phyloP scores from a whole-genome alignment of 2,329 filamentous ascomycete genomes.

The Sclerotiophoma versabilis region DNA sequence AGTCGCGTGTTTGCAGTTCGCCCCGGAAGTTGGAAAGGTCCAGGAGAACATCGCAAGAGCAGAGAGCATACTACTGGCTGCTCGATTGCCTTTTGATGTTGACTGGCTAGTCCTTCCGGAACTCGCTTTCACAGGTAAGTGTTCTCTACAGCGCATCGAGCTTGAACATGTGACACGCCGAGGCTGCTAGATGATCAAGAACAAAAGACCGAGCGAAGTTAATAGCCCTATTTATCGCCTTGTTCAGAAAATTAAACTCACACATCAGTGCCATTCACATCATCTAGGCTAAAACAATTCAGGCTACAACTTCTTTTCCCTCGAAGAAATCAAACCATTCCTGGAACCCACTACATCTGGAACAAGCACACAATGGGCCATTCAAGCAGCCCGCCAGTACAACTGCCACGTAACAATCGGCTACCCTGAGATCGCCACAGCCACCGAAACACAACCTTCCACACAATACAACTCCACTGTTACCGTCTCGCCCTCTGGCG shows the following conservation, averaged over 20 bases:
- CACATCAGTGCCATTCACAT: too few species aligned
- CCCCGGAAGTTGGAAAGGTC: slow-evolving; percentile 72
- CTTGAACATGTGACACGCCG: slow-evolving; percentile 1
- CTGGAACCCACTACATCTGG: slow-evolving; percentile 72
- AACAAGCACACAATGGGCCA: slow-evolving; percentile 74
- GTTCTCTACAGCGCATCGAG: neutral
- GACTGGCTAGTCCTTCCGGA: slow-evolving; percentile 79
- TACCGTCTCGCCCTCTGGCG: slow-evolving; percentile 62
- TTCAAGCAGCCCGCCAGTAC: slow-evolving; percentile 69
- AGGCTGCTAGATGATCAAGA: neutral
- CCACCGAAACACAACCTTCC: slow-evolving; percentile 24
- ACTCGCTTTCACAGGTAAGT: slow-evolving; percentile 73
- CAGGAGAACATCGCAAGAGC: slow-evolving; percentile 74
- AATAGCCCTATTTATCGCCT: too few species aligned
- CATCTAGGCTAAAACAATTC: slow-evolving; percentile 20
- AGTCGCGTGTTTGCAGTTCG: slow-evolving; percentile 75
- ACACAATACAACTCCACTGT: slow-evolving; percentile 66
- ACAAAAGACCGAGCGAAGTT: too few species aligned
- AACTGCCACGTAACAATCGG: slow-evolving; percentile 74
- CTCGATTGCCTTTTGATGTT: slow-evolving; percentile 55
- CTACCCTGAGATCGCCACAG: slow-evolving; percentile 68
- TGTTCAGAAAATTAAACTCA: too few species aligned
- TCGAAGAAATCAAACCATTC: slow-evolving; percentile 71
- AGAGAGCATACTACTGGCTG: slow-evolving; percentile 66
- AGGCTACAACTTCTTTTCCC: slow-evolving; percentile 80